These are phyloP conservation scores for Fusarium mundagurra DNA, from an alignment of 2,329 filamentous ascomycete genomes.

Conservation along the genomic window DNA sequence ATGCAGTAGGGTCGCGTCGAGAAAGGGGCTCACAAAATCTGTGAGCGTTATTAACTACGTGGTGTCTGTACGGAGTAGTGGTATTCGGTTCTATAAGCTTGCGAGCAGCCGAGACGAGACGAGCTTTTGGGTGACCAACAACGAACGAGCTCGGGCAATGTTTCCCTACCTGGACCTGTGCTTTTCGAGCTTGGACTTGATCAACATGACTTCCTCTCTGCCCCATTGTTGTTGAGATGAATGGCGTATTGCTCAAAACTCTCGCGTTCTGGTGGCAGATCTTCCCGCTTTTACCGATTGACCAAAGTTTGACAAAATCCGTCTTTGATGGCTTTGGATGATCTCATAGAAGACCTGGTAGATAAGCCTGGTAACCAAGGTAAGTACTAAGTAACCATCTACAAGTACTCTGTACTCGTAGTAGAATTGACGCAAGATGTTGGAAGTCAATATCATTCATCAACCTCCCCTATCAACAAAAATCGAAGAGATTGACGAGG, in stretches of 20 bases:
- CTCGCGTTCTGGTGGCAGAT: slow-evolving; percentile 27
- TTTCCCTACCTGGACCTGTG: background rate
- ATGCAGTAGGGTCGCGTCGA: slow-evolving; percentile 1
- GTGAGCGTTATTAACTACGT: background rate
- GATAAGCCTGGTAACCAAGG: background rate
- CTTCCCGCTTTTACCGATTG: slow-evolving; percentile 20
- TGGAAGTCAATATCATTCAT: slow-evolving; percentile 7
- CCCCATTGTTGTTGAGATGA: background rate
- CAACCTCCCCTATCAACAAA: background rate
- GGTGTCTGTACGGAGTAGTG: slow-evolving; percentile 9
- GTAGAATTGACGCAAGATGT: background rate
- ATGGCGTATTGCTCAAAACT: slow-evolving; percentile 29
- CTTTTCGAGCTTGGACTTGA: slow-evolving; percentile 9
- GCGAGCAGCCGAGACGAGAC: slow-evolving; percentile 22
- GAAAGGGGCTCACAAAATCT: slow-evolving; percentile 20
- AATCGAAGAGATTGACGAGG: background rate
- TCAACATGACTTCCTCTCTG: background rate
- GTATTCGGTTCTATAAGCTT: slow-evolving; percentile 23
- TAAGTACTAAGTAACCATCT: background rate
- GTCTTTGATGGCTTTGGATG: slow-evolving; percentile 14
- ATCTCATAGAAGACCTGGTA: background rate
- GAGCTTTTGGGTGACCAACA: slow-evolving; percentile 12
- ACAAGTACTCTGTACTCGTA: no score
- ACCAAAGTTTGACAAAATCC: slow-evolving; percentile 16
- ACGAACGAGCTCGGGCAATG: slow-evolving; percentile 1